Base-by-base conservation (phyloP, 208 protist species). In the Porcisia hertigi region DNA sequence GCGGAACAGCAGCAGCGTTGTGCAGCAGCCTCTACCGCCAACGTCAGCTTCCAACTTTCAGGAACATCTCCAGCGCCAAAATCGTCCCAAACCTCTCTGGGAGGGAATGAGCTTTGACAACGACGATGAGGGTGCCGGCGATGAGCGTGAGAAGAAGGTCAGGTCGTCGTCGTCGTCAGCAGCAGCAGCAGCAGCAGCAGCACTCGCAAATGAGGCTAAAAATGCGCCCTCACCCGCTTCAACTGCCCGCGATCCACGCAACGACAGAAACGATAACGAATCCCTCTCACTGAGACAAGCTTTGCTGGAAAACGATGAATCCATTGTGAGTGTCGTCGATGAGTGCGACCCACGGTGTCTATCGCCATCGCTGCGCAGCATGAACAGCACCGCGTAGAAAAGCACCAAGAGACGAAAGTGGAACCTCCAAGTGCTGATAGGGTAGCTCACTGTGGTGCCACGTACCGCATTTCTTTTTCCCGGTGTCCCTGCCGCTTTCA, bases 1-100 rank as follows among this genome's bases (percentile, higher is more conserved):
- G 70, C 82, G 82, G 49, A 88, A 81, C 76, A 84, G 80, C 76
- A 83, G 66, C 69, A 86, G 85, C 73, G 84, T 86, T 25, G 23
- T 64, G 9, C 77, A 64, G 9, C 77, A 64, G 55, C 39, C 81
- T 11, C 41, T 45, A 25, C 62, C 53, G 36, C 75, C 53, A 36
- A 49, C 60, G n/a, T 75, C 78, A 47, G 34, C 69, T 0, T 75
- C 71, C 11, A 57, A 36, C 16, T 64, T 55, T 41, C 71, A 75
- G 20, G 70, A 79, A 49, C 70, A 73, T 47, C 53, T 71, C 71
- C 76, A 80, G 80, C 75, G 67, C 45, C 53, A 60, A 3, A 69
- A 45, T 39, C 71, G 72, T 62, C 80, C 80, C 14, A 77, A 81
- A 67, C 72, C 76, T 49, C 76, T 85, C 71, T 77, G 80, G 76